Evolutionary conservation across 768 basidiomycete genomes (phyloP).

Genomic region (Tylopilus felleus): DNA sequence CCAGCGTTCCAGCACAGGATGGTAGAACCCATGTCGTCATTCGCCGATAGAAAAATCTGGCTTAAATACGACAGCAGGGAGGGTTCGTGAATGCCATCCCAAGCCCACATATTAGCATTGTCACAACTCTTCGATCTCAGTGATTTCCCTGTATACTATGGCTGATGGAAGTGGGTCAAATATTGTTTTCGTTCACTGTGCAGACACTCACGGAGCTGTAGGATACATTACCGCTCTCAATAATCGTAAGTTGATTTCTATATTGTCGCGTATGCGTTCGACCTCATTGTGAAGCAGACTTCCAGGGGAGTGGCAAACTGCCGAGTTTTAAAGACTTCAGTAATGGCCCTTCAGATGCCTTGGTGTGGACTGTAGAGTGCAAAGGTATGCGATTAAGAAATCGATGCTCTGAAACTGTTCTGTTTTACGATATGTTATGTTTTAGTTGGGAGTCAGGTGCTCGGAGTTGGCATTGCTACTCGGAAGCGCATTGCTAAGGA

Average conservation of each 20-base stretch:
- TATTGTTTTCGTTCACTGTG: not conserved
- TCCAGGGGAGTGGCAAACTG: conserved; percentile 31
- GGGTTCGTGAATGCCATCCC: not conserved
- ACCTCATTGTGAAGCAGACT: conserved; percentile 27
- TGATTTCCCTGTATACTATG: conserved; percentile 14
- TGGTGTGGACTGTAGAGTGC: conserved; percentile 53
- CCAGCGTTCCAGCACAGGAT: conserved; percentile 2
- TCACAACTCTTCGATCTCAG: not conserved
- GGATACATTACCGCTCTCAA: conserved; percentile 37
- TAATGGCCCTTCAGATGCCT: conserved; percentile 41
- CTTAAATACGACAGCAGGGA: conserved; percentile 26
- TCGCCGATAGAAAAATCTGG: conserved; percentile 4
- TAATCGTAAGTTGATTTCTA: conserved; percentile 40
- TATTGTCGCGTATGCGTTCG: not conserved
- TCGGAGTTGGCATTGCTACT: conserved; percentile 44
- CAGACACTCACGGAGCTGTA: conserved; percentile 19
- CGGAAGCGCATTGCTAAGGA: conserved; percentile 48
- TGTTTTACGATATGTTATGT: conserved; percentile 2
- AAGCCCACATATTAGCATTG: not conserved
- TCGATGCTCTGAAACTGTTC: not conserved
- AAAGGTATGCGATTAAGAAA: conserved; percentile 42
- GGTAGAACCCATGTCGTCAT: not conserved
- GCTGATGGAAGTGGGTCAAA: conserved; percentile 17
- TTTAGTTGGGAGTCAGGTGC: conserved; percentile 45
- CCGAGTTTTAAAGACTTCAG: conserved; percentile 41